Conservation (phyloP, 805 yeast genomes). For the Blastobotrys terrestris region DNA sequence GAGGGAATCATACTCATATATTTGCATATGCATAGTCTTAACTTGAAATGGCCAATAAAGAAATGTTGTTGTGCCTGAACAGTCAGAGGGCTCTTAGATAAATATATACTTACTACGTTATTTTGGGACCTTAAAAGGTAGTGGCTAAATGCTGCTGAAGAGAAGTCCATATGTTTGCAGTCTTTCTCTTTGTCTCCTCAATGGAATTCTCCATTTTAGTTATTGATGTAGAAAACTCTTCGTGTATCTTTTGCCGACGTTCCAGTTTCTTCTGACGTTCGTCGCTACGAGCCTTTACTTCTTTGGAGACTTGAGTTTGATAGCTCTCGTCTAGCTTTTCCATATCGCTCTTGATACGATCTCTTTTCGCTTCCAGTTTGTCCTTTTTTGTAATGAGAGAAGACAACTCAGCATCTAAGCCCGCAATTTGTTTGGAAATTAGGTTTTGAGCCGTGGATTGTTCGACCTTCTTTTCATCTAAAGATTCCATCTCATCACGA, state of each 20-base stretch:
- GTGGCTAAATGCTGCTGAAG: slow-evolving; percentile 1
- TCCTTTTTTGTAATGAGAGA: slow-evolving; percentile 23
- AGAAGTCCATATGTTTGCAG: slow-evolving; percentile 8
- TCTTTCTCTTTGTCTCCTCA: slow-evolving; percentile 21
- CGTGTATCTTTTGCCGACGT: slow-evolving; percentile 26
- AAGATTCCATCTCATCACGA: slow-evolving; percentile 8
- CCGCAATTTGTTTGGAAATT: slow-evolving; percentile 14
- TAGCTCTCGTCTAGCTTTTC: slow-evolving; percentile 26
- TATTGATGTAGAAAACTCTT: slow-evolving; percentile 30
- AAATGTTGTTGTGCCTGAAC: too few species aligned
- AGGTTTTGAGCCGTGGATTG: slow-evolving; percentile 13
- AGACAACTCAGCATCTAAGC: slow-evolving; percentile 21
- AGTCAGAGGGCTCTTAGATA: neutral
- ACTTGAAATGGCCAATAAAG: too few species aligned
- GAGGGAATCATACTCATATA: too few species aligned
- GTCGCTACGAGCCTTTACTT: slow-evolving; percentile 20
- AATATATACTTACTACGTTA: neutral
- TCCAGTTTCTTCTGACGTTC: slow-evolving; percentile 25
- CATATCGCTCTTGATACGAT: slow-evolving; percentile 21
- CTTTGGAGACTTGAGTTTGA: slow-evolving; percentile 18
- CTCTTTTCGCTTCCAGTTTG: slow-evolving; percentile 21
- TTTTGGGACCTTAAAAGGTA: neutral
- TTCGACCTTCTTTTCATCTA: slow-evolving; percentile 11
- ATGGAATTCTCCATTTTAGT: slow-evolving; percentile 30
- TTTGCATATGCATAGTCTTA: too few species aligned